Evolutionary conservation across 75 land plant species (phyloP).

Genomic region (Selaginella tamariscina): DNA sequence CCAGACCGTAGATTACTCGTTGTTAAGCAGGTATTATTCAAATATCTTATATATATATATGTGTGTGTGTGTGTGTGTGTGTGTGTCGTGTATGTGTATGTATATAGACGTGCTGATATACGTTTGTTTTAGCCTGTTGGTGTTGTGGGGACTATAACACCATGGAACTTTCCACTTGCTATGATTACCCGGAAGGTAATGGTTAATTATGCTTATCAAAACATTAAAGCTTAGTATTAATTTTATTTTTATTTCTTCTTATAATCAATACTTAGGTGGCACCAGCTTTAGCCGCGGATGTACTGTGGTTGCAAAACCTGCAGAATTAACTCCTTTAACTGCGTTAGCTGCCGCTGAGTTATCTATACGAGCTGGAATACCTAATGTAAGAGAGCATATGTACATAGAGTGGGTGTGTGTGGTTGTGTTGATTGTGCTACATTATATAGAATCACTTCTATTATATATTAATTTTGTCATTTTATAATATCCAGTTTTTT

Average conservation of each 20-base stretch:
- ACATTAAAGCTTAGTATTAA: background rate
- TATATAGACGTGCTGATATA: too few relatives aligned
- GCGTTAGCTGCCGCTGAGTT: constrained; percentile 96
- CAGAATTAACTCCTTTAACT: constrained; percentile 92
- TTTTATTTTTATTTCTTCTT: background rate
- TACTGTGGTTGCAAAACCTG: constrained; percentile 85
- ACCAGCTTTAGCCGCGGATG: constrained; percentile 93
- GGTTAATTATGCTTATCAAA: too few relatives aligned
- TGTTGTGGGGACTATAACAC: constrained; percentile 91
- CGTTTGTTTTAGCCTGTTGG: constrained; percentile 93
- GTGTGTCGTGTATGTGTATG: too few relatives aligned
- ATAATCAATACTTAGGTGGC: constrained; percentile 46
- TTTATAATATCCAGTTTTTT: too few relatives aligned
- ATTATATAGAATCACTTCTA: too few relatives aligned
- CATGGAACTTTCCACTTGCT: constrained; percentile 98
- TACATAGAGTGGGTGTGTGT: background rate
- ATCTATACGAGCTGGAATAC: constrained; percentile 93
- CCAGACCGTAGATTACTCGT: constrained; percentile 75
- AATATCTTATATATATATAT: too few relatives aligned
- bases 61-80: too few relatives aligned
- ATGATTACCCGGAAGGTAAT: constrained; percentile 95
- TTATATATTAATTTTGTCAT: background rate
- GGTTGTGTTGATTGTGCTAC: too few relatives aligned
- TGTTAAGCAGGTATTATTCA: constrained; percentile 50
- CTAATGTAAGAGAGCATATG: constrained; percentile 41